These are phyloP conservation scores for Coemansia sp. DNA, from an alignment of 192 early-diverging fungal genomes.

Conservation along the genomic window DNA sequence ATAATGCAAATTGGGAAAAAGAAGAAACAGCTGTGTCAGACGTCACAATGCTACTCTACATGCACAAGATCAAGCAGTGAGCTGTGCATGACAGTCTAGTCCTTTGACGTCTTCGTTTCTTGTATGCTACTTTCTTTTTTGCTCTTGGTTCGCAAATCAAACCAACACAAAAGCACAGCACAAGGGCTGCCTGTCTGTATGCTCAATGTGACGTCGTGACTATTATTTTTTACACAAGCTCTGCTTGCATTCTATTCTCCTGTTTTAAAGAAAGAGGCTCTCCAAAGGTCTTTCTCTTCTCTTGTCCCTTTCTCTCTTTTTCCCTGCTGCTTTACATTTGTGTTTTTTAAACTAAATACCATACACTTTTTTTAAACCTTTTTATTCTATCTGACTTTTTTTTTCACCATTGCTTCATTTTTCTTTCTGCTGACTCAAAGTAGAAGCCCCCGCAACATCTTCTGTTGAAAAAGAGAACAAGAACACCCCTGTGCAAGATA, in stretches of 20 bases:
- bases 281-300: too few species aligned
- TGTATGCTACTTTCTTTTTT: neutral
- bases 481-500: neutral
- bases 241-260: too few species aligned
- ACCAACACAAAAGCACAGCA: neutral
- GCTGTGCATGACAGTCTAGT: neutral
- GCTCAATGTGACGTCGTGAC: neutral
- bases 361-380: neutral
- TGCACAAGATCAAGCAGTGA: neutral
- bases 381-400: too few species aligned
- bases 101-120: constrained; percentile 4
- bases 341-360: neutral
- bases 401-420: too few species aligned
- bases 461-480: neutral
- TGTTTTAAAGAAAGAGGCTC: too few species aligned
- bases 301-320: too few species aligned
- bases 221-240: neutral
- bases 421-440: neutral
- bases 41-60: neutral
- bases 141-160: neutral
- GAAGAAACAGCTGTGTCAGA: neutral
- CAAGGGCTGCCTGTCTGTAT: too few species aligned
- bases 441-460: neutral
- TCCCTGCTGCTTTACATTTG: too few species aligned
- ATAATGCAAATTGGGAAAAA: too few species aligned